These are phyloP conservation scores for Toxoplasma gondii DNA, from an alignment of 169 alveolate genomes.

Conservation along the genomic window DNA sequence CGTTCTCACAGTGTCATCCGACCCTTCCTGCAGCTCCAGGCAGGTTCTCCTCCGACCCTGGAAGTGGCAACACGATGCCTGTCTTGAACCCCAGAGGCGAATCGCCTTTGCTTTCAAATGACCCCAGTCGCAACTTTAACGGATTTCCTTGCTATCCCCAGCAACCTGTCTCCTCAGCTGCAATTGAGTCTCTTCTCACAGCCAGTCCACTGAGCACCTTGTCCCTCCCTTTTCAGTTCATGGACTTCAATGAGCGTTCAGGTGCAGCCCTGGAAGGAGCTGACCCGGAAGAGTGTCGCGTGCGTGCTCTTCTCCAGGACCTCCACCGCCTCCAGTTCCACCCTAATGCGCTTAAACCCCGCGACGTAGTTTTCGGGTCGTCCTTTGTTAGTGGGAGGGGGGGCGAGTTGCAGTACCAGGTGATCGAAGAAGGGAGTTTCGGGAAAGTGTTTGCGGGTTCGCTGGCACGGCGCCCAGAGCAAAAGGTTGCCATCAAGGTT, in stretches of 20 bases:
- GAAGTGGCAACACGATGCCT: too few relatives aligned
- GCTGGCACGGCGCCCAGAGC: neutral
- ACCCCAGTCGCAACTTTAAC: neutral
- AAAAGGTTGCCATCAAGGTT: conserved; percentile 84
- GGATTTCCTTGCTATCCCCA: neutral
- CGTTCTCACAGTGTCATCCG: too few relatives aligned
- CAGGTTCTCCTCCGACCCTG: too few relatives aligned
- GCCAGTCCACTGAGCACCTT: neutral
- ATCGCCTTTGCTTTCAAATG: neutral
- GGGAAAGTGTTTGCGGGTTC: conserved; percentile 65
- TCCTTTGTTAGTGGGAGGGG: neutral
- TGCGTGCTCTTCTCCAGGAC: neutral
- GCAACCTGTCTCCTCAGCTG: neutral
- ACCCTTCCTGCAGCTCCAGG: too few relatives aligned
- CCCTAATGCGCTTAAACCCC: neutral
- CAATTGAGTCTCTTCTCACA: neutral
- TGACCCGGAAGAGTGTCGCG: conserved; percentile 5
- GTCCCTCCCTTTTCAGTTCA: neutral
- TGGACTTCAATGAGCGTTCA: neutral
- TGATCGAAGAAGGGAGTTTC: conserved; percentile 64
- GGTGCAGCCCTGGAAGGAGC: neutral
- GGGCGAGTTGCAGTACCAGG: conserved; percentile 49
- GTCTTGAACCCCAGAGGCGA: too few relatives aligned
- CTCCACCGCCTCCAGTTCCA: neutral
- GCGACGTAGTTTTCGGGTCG: neutral